Evolutionary conservation across 805 yeast genomes (phyloP).

Genomic region (Starmerella khaoyaiensis): DNA sequence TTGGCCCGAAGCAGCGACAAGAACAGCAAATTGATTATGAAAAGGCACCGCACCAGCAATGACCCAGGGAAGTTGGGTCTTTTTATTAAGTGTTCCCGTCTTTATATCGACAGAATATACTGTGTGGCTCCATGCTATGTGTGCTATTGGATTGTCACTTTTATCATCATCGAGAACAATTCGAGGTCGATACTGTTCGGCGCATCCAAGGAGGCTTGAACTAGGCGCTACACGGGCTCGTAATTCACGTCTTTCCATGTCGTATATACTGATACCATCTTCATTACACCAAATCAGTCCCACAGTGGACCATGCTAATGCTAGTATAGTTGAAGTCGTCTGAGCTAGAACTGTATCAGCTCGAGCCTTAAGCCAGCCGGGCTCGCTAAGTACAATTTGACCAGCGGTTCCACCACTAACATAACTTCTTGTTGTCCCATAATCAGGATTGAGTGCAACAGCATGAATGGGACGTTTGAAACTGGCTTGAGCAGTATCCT

Average conservation of each 20-base stretch:
- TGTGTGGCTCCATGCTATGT: constrained; percentile 73
- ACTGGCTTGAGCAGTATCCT: constrained; percentile 61
- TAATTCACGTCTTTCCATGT: constrained; percentile 37
- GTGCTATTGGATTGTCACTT: constrained; percentile 30
- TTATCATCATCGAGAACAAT: constrained; percentile 42
- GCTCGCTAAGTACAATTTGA: constrained; percentile 55
- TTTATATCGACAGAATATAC: constrained; percentile 48
- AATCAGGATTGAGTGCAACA: constrained; percentile 65
- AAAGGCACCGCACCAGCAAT: constrained; percentile 15
- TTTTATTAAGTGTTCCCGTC: constrained; percentile 3
- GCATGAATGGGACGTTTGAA: constrained; percentile 81
- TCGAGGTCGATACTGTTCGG: constrained; percentile 78
- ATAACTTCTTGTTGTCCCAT: constrained; percentile 48
- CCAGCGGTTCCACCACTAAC: constrained; percentile 88
- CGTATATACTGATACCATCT: constrained; percentile 58
- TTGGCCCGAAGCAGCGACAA: constrained; percentile 4
- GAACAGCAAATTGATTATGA: constrained; percentile 12
- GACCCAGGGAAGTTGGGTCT: constrained; percentile 3
- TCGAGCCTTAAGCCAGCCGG: constrained; percentile 80
- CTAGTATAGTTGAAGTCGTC: constrained; percentile 40
- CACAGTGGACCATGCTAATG: constrained; percentile 46
- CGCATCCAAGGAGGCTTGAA: constrained; percentile 28
- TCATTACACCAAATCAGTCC: constrained; percentile 76
- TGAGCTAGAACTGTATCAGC: constrained; percentile 48
- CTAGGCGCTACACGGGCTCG: constrained; percentile 32